Evolutionary conservation across 768 basidiomycete species (phyloP).

Genomic region (Leccinum uliginosum): DNA sequence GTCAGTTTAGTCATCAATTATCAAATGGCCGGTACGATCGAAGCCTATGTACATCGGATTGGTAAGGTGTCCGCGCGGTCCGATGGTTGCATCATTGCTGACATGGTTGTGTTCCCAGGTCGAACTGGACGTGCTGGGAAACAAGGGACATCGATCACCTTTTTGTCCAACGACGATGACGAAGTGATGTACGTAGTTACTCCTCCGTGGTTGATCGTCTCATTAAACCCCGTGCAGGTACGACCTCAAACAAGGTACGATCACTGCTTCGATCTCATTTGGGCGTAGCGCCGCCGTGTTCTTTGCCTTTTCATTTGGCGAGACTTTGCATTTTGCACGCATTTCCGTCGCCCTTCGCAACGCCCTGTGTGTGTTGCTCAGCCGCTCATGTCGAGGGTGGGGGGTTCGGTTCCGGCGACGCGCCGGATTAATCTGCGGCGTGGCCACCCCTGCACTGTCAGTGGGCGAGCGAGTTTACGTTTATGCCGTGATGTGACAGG

Average conservation of each 20-base stretch:
- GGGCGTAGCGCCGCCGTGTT: background rate
- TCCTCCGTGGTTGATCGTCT: background rate
- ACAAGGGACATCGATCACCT: conserved; percentile 88
- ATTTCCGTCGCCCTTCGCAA: conserved; percentile 1
- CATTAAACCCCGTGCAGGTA: conserved; percentile 52
- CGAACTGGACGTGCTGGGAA: conserved; percentile 99
- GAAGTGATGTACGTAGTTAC: conserved; percentile 81
- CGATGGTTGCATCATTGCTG: background rate
- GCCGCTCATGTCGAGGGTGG: background rate
- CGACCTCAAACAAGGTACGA: conserved; percentile 87
- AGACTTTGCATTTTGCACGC: background rate
- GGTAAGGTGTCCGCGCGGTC: conserved; percentile 43
- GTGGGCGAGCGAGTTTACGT: background rate
- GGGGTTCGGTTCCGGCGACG: conserved; percentile 5
- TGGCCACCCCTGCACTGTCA: background rate
- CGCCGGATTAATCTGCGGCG: background rate
- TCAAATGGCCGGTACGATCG: conserved; percentile 96
- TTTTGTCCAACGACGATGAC: conserved; percentile 93
- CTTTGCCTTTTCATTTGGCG: background rate
- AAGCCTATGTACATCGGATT: conserved; percentile 96
- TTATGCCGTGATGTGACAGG: conserved; percentile 5
- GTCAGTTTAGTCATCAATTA: conserved; percentile 95
- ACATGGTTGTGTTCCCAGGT: conserved; percentile 42
- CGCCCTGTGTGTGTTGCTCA: background rate
- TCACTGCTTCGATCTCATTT: background rate